A percentile compares a stretch with the other conserved stretches of the same genome.
phyloP scores from a whole-genome alignment of 495 filamentous ascomycete species.

The Penicillium tannophilum region DNA sequence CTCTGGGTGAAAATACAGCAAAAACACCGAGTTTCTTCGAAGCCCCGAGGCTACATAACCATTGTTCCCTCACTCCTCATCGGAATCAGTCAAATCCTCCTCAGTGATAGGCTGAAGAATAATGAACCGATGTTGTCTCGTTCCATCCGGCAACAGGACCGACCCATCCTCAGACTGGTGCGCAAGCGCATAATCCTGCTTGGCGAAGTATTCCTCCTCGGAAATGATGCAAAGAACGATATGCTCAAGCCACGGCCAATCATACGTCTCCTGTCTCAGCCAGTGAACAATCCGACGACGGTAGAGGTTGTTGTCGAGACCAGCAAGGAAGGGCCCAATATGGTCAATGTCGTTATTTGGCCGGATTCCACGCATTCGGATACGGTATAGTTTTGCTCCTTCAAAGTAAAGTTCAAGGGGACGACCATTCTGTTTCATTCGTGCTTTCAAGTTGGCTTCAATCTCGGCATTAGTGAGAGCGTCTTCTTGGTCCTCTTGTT shows the following conservation, averaged over 20 bases:
- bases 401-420: constrained; percentile 9
- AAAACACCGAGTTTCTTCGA: no score
- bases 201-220: constrained; percentile 20
- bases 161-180: constrained; percentile 19
- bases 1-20: no score
- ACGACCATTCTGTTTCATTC: no score
- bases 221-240: constrained; percentile 10
- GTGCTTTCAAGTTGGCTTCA: no score
- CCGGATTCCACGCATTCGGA: background rate
- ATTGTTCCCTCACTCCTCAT: constrained; percentile 2
- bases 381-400: constrained; percentile 7
- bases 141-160: constrained; percentile 18
- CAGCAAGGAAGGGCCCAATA: constrained; percentile 14
- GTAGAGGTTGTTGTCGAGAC: constrained; percentile 15
- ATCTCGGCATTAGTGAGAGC: no score
- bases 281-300: constrained; percentile 18
- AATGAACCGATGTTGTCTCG: constrained; percentile 8
- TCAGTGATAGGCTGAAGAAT: constrained; percentile 18
- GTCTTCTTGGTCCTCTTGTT: no score
- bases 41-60: no score
- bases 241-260: constrained; percentile 17
- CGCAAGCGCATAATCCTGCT: constrained; percentile 20
- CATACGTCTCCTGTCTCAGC: constrained; percentile 14
- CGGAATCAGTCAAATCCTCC: constrained; percentile 19
- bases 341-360: background rate